Conservation (phyloP, 257 asterid genomes). For the Fraxinus pennsylvanica region DNA sequence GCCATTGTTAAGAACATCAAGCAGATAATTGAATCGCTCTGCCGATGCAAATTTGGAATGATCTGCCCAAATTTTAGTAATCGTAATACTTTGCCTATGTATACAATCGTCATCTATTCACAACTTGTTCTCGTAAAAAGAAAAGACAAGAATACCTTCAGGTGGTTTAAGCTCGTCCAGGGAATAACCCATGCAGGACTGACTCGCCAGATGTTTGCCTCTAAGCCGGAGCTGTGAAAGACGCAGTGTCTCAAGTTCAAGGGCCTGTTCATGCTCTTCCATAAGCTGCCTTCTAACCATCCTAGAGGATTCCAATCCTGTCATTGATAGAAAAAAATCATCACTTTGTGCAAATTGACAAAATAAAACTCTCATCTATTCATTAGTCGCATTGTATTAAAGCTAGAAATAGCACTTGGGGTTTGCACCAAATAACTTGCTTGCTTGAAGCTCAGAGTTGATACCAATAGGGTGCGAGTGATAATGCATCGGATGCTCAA, state of each 20-base stretch:
- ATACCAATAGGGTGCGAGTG: conserved; percentile 40
- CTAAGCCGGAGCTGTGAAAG: conserved; percentile 60
- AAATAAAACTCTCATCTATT: background rate
- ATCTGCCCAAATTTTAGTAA: conserved; percentile 36
- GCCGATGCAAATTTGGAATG: conserved; percentile 45
- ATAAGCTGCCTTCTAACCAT: conserved; percentile 45
- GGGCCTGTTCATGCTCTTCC: conserved; percentile 52
- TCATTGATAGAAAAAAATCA: conserved; percentile 5
- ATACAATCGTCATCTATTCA: background rate
- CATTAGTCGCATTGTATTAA: background rate
- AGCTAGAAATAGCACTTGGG: background rate
- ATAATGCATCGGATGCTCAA: conserved; percentile 50
- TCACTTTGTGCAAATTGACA: background rate
- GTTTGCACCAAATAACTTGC: conserved; percentile 37
- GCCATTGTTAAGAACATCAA: conserved; percentile 44
- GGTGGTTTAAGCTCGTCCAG: conserved; percentile 49
- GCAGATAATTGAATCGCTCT: conserved; percentile 44
- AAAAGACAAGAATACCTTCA: conserved; percentile 39
- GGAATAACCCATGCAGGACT: conserved; percentile 40
- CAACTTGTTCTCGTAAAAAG: background rate
- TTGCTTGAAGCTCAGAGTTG: conserved; percentile 50
- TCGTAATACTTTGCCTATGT: background rate
- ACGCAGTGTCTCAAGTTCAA: conserved; percentile 59
- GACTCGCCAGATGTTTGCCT: conserved; percentile 37
- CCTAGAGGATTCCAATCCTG: conserved; percentile 63